These are phyloP conservation scores for Sporothrix humicola DNA, from an alignment of 2,329 filamentous ascomycete species.

Conservation along the genomic window DNA sequence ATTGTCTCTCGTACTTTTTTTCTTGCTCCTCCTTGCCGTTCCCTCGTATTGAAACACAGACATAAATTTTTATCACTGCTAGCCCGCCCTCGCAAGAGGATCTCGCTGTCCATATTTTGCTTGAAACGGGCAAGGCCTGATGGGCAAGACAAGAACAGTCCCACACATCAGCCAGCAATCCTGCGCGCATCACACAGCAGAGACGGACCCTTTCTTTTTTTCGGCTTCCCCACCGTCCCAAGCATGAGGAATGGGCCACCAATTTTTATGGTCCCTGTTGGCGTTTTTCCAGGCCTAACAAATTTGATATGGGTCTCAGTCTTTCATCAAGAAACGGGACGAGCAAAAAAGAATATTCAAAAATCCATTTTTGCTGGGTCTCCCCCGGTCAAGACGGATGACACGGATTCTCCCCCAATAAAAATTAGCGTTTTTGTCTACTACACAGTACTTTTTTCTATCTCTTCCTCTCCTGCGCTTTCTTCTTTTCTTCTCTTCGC, in stretches of 20 bases:
- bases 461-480: neutral
- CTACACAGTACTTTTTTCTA: neutral
- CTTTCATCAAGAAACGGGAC: neutral
- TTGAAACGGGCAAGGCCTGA: slow-evolving; percentile 22
- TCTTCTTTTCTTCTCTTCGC: neutral
- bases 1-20: neutral
- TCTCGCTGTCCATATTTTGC: neutral
- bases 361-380: neutral
- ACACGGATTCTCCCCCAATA: neutral
- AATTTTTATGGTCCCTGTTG: neutral
- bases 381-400: slow-evolving; percentile 17
- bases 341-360: neutral
- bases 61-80: slow-evolving; percentile 2
- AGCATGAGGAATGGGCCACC: slow-evolving; percentile 23
- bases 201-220: neutral
- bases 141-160: neutral
- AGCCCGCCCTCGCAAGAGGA: slow-evolving; percentile 19
- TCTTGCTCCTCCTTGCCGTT: neutral
- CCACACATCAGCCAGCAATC: neutral
- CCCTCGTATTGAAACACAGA: slow-evolving; percentile 27
- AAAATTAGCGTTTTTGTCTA: neutral
- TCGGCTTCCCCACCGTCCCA: slow-evolving; percentile 22
- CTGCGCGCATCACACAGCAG: slow-evolving; percentile 20
- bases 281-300: neutral
- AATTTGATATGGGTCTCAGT: neutral